These are phyloP conservation scores for Sutorius australiensis DNA, from an alignment of 768 basidiomycete genomes.

Conservation along the genomic window DNA sequence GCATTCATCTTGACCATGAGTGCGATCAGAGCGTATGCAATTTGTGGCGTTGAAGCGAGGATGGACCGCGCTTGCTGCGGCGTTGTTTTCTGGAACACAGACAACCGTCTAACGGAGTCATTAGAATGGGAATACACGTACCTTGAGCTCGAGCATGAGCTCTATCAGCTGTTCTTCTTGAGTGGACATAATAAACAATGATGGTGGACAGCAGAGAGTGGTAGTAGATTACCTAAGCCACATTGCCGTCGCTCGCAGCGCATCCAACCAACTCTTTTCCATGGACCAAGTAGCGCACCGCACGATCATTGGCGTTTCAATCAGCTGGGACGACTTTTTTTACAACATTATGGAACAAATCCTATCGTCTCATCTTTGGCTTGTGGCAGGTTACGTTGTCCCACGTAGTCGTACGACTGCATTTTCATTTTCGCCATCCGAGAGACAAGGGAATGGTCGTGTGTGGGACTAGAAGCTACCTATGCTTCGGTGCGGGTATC, in stretches of 20 bases:
- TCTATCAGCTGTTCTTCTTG: conserved; percentile 69
- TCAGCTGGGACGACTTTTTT: no score
- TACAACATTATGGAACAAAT: background rate
- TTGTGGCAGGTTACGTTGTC: background rate
- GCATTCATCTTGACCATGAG: conserved; percentile 78
- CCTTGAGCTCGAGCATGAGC: conserved; percentile 73
- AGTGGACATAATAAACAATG: conserved; percentile 47
- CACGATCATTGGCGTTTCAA: background rate
- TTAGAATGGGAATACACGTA: conserved; percentile 4
- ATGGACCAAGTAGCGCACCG: background rate
- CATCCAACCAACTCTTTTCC: background rate
- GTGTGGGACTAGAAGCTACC: background rate
- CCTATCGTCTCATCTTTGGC: background rate
- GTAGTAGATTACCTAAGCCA: conserved; percentile 15
- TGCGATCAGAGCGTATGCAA: conserved; percentile 71
- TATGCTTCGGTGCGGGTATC: background rate
- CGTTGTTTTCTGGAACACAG: conserved; percentile 59
- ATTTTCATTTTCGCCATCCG: background rate
- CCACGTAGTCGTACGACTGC: conserved; percentile 1
- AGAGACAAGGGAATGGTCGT: background rate
- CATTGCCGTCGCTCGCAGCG: no score
- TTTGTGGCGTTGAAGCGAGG: conserved; percentile 68
- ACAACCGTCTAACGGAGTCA: background rate
- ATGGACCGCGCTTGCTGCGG: conserved; percentile 65
- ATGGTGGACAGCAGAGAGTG: background rate